A percentile compares a stretch with the other conserved stretches of the same genome.
Conservation (phyloP, 352 stramenopile genomes). For the Thraustochytrium sp. region DNA sequence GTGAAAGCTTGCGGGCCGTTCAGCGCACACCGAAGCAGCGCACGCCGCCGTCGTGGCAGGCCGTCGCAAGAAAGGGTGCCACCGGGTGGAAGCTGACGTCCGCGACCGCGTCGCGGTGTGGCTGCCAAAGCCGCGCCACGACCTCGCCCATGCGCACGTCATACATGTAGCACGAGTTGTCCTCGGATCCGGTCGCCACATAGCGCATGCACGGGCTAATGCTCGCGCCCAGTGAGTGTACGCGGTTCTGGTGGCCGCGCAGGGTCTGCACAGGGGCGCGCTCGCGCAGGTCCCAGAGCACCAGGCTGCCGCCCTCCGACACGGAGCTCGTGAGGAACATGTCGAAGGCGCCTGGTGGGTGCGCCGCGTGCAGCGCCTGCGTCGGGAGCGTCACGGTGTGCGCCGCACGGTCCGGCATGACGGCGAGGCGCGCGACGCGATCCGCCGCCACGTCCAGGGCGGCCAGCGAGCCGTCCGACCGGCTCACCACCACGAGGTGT, state of each 20-base stretch:
- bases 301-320: constrained; percentile 57
- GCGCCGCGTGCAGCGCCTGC: constrained; percentile 62
- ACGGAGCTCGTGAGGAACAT: constrained; percentile 66
- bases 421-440: constrained; percentile 56
- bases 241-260: constrained; percentile 69
- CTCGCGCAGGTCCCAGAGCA: constrained; percentile 75
- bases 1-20: neutral
- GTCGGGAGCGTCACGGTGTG: constrained; percentile 64
- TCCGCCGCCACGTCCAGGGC: constrained; percentile 66
- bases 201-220: constrained; percentile 83
- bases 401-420: constrained; percentile 60
- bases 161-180: constrained; percentile 70
- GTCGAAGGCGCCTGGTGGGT: constrained; percentile 66
- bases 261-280: constrained; percentile 76
- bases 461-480: constrained; percentile 66
- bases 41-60: constrained; percentile 66
- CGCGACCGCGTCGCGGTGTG: constrained; percentile 69
- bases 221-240: constrained; percentile 62
- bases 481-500: constrained; percentile 62
- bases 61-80: constrained; percentile 68
- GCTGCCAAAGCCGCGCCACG: constrained; percentile 53
- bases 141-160: constrained; percentile 63
- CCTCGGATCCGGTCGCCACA: constrained; percentile 73
- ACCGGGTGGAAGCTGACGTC: constrained; percentile 69
- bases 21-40: constrained; percentile 54